phyloP scores from a whole-genome alignment of 1,139 yeast genomes.

The Debaryomycetaceae sp. region DNA sequence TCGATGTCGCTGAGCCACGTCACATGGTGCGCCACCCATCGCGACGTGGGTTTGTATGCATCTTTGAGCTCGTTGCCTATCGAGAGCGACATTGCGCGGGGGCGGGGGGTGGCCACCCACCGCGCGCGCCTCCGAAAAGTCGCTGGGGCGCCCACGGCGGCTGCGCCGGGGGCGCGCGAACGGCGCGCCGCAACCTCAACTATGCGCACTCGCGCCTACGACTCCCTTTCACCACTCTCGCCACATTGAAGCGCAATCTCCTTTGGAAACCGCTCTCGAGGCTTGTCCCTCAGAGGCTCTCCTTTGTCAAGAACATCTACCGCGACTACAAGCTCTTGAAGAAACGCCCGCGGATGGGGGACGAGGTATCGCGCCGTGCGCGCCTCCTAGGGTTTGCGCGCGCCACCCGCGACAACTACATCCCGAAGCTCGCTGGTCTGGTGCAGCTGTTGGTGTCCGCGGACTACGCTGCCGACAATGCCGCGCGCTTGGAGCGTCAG shows the following conservation, averaged over 20 bases:
- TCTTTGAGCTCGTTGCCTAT: conserved; percentile 77
- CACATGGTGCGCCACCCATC: conserved; percentile 73
- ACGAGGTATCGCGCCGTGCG: conserved; percentile 24
- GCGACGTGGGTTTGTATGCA: conserved; percentile 68
- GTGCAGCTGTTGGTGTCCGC: conserved; percentile 46
- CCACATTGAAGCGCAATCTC: conserved; percentile 7
- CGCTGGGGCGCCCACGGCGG: not conserved
- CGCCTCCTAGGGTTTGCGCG: conserved; percentile 45
- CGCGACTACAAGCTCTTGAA: conserved; percentile 7
- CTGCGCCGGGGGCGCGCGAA: conserved; percentile 4
- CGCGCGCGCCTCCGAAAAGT: conserved; percentile 1
- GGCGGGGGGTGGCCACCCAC: conserved; percentile 2
- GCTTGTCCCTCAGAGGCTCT: conserved; percentile 6
- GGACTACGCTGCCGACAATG: not conserved
- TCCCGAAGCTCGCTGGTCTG: conserved; percentile 48
- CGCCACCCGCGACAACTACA: conserved; percentile 54
- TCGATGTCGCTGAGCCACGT: conserved; percentile 77
- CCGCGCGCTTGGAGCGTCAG: conserved; percentile 1
- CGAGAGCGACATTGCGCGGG: conserved; percentile 22
- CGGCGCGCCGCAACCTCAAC: conserved; percentile 3
- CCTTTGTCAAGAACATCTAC: conserved; percentile 7
- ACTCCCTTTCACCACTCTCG: not conserved
- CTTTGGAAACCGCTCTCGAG: conserved; percentile 6
- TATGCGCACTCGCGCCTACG: not conserved
- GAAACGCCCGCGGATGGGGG: conserved; percentile 1